Evolutionary conservation across 2,329 filamentous ascomycete genomes (phyloP), one percentile per base, ranked within the genome.

Genomic region (Sclerotinia nivalis): DNA sequence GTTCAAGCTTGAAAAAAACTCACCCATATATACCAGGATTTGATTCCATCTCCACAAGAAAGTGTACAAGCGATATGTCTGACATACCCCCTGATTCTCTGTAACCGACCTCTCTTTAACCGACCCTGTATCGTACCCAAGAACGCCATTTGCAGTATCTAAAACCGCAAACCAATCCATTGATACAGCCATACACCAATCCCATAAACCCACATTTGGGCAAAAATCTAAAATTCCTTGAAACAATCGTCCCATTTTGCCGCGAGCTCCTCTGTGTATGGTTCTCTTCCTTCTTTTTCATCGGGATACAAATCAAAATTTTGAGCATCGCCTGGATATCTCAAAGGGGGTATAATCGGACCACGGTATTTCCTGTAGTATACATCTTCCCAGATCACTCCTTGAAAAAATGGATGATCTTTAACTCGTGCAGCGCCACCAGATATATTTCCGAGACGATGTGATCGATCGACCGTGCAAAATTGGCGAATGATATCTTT

Each of bases 231-330:
- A 80, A 95, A 94, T 73, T 91, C 90, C 72, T 84, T 83, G 78
- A 95, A 95, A 75, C 84, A 87, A 66, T 84, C 82, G 69, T 94
- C 92, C 79, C 92, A 93, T 80, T 88, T 88, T 58, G 84, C 82
- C 47, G 84, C 84, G 84, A 93, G 83, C 58, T 93, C 90, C 55
- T 87, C 84, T 4, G 89, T 91, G 76, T 93, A 94, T 69, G 83
- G 81, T 52, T 91, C 89, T 69, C 86, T 83, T 61, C 85, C 84
- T 68, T 84, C 87, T 70, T 90, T 88, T 77, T 93, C 90, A 71
- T 93, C 90, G n/a, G 92, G 90, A 76, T 95, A 96, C 55, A 89
- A 85, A 76, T 95, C 92, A 76, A 95, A 96, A 78, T 93, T 95
- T 77, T 91, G 86, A 25, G 92, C 89, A 77, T 95, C 92, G 45